A percentile compares a stretch with the other conserved stretches of the same genome.
Evolutionary conservation across 2,329 filamentous ascomycete genomes (phyloP).

Genomic region (Neonectria faginata): DNA sequence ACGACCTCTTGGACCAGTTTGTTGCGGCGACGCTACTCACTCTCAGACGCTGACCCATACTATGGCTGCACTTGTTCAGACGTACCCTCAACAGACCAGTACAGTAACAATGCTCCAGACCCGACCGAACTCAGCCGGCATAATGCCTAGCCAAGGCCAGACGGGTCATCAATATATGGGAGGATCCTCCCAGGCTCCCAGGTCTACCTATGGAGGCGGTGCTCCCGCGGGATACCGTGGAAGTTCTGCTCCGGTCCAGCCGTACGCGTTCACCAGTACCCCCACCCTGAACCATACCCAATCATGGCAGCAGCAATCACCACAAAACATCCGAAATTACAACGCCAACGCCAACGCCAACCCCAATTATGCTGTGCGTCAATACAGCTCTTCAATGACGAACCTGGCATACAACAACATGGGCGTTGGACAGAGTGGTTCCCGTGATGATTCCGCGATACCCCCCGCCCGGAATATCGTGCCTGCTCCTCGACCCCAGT

Average conservation of each 20-base stretch:
- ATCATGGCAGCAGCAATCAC: constrained; percentile 61
- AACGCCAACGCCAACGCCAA: constrained; percentile 41
- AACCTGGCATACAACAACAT: constrained; percentile 55
- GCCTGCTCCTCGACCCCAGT: constrained; percentile 56
- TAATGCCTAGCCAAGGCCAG: constrained; percentile 65
- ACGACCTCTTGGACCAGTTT: constrained; percentile 31
- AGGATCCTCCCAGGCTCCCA: constrained; percentile 49
- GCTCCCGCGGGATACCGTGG: constrained; percentile 65
- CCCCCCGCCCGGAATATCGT: constrained; percentile 56
- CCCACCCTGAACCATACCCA: constrained; percentile 69
- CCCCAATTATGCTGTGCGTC: constrained; percentile 47
- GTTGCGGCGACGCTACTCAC: constrained; percentile 30
- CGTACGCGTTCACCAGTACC: constrained; percentile 81
- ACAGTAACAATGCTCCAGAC: constrained; percentile 82
- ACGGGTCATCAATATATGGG: constrained; percentile 62
- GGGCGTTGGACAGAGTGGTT: constrained; percentile 54
- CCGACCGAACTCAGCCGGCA: constrained; percentile 68
- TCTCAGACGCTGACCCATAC: constrained; percentile 50
- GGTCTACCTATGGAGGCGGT: constrained; percentile 49
- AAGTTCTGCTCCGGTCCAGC: constrained; percentile 72
- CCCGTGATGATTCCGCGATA: constrained; percentile 65
- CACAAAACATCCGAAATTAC: constrained; percentile 33
- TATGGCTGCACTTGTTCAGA: constrained; percentile 89
- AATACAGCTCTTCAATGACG: constrained; percentile 55
- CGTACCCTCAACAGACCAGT: constrained; percentile 79